A percentile compares a stretch with the other conserved stretches of the same genome.
Evolutionary conservation across 768 basidiomycete genomes (phyloP).

Genomic region (Sarcomyxa edulis): DNA sequence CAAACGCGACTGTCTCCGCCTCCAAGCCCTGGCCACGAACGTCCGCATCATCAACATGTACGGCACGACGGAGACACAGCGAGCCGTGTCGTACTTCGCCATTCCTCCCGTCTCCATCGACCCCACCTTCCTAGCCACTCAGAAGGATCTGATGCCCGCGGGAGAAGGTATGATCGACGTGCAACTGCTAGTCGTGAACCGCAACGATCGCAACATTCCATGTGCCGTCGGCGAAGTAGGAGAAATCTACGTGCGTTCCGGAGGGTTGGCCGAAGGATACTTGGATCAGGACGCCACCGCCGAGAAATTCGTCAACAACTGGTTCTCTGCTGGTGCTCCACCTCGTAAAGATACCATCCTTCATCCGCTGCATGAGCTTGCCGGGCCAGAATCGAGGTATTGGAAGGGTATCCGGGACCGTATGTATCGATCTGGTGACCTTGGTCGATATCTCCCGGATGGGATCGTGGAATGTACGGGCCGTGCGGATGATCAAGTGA

Average conservation of each 20-base stretch:
- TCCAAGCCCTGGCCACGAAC: conserved; percentile 89
- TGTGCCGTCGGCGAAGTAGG: conserved; percentile 97
- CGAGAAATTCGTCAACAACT: conserved; percentile 93
- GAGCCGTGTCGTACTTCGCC: conserved; percentile 95
- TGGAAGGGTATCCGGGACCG: conserved; percentile 97
- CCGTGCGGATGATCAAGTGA: conserved; percentile 97
- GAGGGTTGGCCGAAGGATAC: conserved; percentile 95
- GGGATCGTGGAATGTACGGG: conserved; percentile 96
- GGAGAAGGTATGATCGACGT: conserved; percentile 98
- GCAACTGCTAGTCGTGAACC: conserved; percentile 93
- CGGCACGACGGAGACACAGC: conserved; percentile 98
- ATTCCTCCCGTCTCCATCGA: conserved; percentile 84
- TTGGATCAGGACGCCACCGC: conserved; percentile 75
- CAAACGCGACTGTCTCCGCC: conserved; percentile 92
- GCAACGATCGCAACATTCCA: conserved; percentile 74
- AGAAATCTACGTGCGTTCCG: conserved; percentile 96
- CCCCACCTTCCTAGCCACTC: conserved; percentile 84
- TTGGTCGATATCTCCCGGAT: conserved; percentile 89
- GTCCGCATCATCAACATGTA: conserved; percentile 99
- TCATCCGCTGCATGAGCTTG: conserved; percentile 47
- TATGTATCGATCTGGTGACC: conserved; percentile 97
- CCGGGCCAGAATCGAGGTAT: conserved; percentile 69
- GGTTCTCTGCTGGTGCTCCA: conserved; percentile 60
- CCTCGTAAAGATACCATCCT: conserved; percentile 68
- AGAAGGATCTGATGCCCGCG: conserved; percentile 98